phyloP scores from a whole-genome alignment of 306 rosid genomes.

The Dryas alaskensis region DNA sequence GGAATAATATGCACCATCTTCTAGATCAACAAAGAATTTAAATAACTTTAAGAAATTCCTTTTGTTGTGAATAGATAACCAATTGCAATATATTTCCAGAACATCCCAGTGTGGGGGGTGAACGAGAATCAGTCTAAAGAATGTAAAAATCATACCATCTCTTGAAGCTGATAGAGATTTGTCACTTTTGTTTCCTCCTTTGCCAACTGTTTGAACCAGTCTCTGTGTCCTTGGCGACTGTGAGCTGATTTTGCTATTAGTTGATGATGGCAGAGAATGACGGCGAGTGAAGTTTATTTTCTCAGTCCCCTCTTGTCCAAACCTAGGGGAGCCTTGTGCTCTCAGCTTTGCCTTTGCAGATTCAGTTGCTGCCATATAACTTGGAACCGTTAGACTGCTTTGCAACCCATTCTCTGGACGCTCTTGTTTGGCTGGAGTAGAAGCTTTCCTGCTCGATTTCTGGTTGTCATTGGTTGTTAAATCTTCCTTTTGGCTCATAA shows the following conservation, averaged over 20 bases:
- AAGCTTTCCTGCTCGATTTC: conserved; percentile 61
- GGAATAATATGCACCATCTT: background rate
- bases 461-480: conserved; percentile 54
- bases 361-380: conserved; percentile 98
- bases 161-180: conserved; percentile 48
- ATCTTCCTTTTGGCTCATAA: conserved; percentile 63
- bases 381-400: conserved; percentile 74
- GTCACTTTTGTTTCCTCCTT: conserved; percentile 57
- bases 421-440: conserved; percentile 68
- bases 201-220: conserved; percentile 67
- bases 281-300: conserved; percentile 58
- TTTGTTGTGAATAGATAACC: background rate
- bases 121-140: background rate
- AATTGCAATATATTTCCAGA: conserved; percentile 4
- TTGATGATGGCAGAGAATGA: conserved; percentile 78
- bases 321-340: conserved; percentile 88
- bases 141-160: conserved; percentile 58
- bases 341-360: conserved; percentile 98
- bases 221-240: conserved; percentile 91
- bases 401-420: conserved; percentile 67
- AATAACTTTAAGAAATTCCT: background rate
- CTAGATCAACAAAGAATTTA: background rate
- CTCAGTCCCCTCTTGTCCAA: conserved; percentile 65
- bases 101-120: background rate
- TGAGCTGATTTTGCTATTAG: conserved; percentile 75